These are phyloP conservation scores for Paracorniculantispora psalliotae DNA, from an alignment of 2,329 filamentous ascomycete genomes.

Conservation along the genomic window DNA sequence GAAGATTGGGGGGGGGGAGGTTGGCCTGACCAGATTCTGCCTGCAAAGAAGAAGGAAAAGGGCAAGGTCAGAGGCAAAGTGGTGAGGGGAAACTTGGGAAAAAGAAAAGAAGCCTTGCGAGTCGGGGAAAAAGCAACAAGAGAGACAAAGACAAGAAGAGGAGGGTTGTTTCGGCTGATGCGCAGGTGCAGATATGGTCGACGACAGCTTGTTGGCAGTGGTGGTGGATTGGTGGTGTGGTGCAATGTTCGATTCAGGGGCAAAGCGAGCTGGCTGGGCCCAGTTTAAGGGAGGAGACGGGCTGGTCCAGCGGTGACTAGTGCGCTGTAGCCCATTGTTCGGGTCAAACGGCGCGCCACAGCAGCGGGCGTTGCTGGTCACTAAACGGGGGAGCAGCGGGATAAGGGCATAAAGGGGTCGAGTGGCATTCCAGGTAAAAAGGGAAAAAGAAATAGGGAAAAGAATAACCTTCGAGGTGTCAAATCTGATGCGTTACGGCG, in stretches of 20 bases:
- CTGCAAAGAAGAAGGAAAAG: neutral
- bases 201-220: too few relatives aligned
- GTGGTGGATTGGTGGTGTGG: neutral
- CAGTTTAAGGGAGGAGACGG: neutral
- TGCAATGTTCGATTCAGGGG: neutral
- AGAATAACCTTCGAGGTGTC: too few relatives aligned
- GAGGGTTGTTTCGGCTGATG: slow-evolving; percentile 2
- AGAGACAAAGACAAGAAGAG: neutral
- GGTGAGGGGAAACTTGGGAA: neutral
- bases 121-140: slow-evolving; percentile 1
- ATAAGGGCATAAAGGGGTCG: neutral
- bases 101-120: slow-evolving; percentile 6
- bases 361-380: too few relatives aligned
- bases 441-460: too few relatives aligned
- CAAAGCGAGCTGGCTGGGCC: neutral
- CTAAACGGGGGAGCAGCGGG: neutral
- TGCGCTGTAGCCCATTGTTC: neutral
- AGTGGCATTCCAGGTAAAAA: too few relatives aligned
- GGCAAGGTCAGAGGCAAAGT: neutral
- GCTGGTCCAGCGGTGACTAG: neutral
- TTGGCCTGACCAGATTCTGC: neutral
- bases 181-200: neutral
- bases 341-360: too few relatives aligned
- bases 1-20: neutral
- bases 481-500: too few relatives aligned